Base-by-base conservation (phyloP, 2,329 filamentous ascomycete species). In the Exutisphaerella laricina region DNA sequence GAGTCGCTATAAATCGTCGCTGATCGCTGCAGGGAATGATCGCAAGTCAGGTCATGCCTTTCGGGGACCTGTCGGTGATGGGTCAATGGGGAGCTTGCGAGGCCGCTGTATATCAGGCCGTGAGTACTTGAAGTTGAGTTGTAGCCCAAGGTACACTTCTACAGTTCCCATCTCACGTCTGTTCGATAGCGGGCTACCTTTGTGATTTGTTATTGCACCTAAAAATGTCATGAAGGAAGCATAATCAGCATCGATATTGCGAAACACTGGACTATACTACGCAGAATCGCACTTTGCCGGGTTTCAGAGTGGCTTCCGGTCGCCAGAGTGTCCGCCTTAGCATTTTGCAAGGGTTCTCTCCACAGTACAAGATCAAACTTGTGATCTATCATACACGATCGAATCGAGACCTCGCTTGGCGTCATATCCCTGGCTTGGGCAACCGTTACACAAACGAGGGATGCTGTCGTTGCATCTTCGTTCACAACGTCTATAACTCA, bases 11-110 rank as follows among this genome's bases (percentile, higher is more conserved):
- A 18, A 22, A 8, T 21, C 23, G 18, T n/a, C 23, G 20, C 33
- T 35, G 33, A 35, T 20, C n/a, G 4, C 9, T 8, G 3, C 18
- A 35, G 33, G 44, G 62, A 20, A 65, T 66, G 60, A 65, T 66
- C 39, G 61, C 60, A 4, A 53, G 47, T 18, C 64, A 66, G 44
- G 52, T 65, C 30, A 57, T 64, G 58, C 64, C 63, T 5, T 65
- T 66, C 47, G 61, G 60, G 4, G 62, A 64, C 29, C 36, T 39
- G 33, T 47, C 58, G 39, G 58, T 64, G 7, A 56, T 62, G 50
- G 58, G 59, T 10, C 55, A 60, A 38, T 64, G 59, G 59, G 54
- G 41, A 13, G 58, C 55, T 9, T 62, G 59, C 26, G 61, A 64
- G 44, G 53, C 49, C 4, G 58, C 56, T 4, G 54, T 61, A 6